Conservation (phyloP, 345 rosid species). For the Gossypioides kirkii region DNA sequence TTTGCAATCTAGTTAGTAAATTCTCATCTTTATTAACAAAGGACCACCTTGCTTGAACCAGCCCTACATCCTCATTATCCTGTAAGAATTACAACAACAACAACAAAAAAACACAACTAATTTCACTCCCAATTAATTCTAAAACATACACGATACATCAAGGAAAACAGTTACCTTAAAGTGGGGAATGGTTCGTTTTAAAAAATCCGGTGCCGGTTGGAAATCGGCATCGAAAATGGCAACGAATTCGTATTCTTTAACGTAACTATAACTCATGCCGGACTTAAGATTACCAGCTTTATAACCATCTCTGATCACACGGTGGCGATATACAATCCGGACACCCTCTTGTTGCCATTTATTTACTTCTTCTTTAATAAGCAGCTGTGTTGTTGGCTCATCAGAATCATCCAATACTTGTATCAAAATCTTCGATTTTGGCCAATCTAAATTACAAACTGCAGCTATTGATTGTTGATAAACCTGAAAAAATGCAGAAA, state of each 20-base stretch:
- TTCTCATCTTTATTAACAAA: constrained; percentile 93
- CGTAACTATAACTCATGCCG: constrained; percentile 88
- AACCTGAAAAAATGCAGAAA: constrained; percentile 40
- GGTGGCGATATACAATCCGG: constrained; percentile 71
- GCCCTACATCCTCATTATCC: constrained; percentile 75
- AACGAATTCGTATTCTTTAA: constrained; percentile 82
- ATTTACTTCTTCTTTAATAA: constrained; percentile 79
- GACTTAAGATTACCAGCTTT: constrained; percentile 98
- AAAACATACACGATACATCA: too few species aligned
- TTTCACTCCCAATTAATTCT: too few species aligned
- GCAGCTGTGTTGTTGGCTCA: constrained; percentile 55
- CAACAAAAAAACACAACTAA: neutral
- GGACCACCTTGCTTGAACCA: constrained; percentile 95
- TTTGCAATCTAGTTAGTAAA: constrained; percentile 79
- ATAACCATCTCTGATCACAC: constrained; percentile 80
- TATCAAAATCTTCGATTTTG: constrained; percentile 64
- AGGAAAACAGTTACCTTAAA: constrained; percentile 48
- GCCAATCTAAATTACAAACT: constrained; percentile 94
- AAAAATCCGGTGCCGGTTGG: constrained; percentile 80
- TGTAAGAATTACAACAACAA: constrained; percentile 18
- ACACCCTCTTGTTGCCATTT: constrained; percentile 92
- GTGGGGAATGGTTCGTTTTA: constrained; percentile 77
- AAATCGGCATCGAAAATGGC: constrained; percentile 96
- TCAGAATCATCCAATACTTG: constrained; percentile 92
- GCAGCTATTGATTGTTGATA: constrained; percentile 96